phyloP scores from a whole-genome alignment of 2,329 filamentous ascomycete species.

The Aureobasidium vineae region DNA sequence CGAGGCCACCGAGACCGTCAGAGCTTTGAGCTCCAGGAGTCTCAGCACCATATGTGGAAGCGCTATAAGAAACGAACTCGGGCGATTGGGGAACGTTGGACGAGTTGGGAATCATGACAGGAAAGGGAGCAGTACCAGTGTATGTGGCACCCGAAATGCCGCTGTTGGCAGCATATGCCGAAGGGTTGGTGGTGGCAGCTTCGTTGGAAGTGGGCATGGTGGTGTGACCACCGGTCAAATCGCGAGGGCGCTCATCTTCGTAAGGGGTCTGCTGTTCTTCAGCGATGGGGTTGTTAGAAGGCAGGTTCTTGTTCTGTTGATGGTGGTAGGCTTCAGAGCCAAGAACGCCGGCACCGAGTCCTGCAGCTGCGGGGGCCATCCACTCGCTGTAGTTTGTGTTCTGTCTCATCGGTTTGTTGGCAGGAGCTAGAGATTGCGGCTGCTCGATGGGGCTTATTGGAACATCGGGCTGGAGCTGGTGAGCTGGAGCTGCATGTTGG shows the following conservation, averaged over 20 bases:
- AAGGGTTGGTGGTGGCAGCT: conserved; percentile 1
- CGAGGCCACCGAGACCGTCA: conserved; percentile 35
- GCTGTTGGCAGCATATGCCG: not conserved
- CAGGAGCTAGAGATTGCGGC: conserved; percentile 36
- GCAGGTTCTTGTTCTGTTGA: conserved; percentile 28
- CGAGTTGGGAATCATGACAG: conserved; percentile 8
- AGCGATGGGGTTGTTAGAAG: not conserved
- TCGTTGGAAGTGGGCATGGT: not conserved
- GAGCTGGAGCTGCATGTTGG: conserved; percentile 23
- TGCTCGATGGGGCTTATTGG: conserved; percentile 12
- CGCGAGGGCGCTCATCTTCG: conserved; percentile 9
- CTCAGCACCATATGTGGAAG: not conserved
- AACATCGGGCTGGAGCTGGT: conserved; percentile 30
- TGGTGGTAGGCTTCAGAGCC: conserved; percentile 33
- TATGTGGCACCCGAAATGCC: conserved; percentile 18
- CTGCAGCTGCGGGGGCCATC: conserved; percentile 52
- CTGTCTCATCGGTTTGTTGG: conserved; percentile 37
- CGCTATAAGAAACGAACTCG: not conserved
- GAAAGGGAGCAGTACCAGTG: conserved; percentile 12
- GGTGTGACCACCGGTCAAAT: conserved; percentile 7
- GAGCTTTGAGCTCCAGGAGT: not conserved
- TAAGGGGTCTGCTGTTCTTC: not conserved
- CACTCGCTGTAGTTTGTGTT: conserved; percentile 51
- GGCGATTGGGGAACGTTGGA: conserved; percentile 10
- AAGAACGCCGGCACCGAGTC: conserved; percentile 38